Evolutionary conservation across 345 rosid species (phyloP), one percentile per base, ranked within the genome.

Genomic region (Acer campestre): DNA sequence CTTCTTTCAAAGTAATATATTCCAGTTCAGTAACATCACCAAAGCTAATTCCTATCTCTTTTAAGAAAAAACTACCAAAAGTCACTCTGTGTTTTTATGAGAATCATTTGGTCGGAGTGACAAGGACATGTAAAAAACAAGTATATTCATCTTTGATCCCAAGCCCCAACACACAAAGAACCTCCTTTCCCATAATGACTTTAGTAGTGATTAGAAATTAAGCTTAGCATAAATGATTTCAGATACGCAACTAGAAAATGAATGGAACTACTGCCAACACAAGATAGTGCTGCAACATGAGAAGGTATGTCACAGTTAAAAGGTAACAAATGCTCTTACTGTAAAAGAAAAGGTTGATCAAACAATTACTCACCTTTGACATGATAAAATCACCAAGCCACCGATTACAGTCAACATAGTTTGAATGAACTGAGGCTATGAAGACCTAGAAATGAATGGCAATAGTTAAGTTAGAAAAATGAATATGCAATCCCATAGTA

Each of bases 341-440:
- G 51, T 61, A 20, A 73, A 62, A 10, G 27, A 61, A 59, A 2
- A 40, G 42, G n/a, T 13, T n/a, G 20, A 65, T 25, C n/a, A 61
- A 68, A 40, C 17, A 62, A 59, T 48, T 46, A 13, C 75, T 84
- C 61, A 92, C 98, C 99, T 95, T 95, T 70, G 99, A 95, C 23
- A 95, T 86, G 11, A 95, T 82, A 83, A 89, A 94, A 84, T 95
- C 98, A 68, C 98, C 98, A 82, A 94, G 93, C 99, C 99, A 94
- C 70, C 97, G 85, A 82, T 87, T 95, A 84, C 97, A 95, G 84
- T 95, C 98, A 56, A 95, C 98, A 75, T 91, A 92, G 81, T 92
- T 94, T 70, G 99, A 86, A 87, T 95, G 99, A 80, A 93, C 86
- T 68, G 99, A 91, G 79, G 99, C 97, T 76, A 94, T 90, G 86